phyloP scores from a whole-genome alignment of 1,284 basidiomycete genomes.

The Agaricales sp. region DNA sequence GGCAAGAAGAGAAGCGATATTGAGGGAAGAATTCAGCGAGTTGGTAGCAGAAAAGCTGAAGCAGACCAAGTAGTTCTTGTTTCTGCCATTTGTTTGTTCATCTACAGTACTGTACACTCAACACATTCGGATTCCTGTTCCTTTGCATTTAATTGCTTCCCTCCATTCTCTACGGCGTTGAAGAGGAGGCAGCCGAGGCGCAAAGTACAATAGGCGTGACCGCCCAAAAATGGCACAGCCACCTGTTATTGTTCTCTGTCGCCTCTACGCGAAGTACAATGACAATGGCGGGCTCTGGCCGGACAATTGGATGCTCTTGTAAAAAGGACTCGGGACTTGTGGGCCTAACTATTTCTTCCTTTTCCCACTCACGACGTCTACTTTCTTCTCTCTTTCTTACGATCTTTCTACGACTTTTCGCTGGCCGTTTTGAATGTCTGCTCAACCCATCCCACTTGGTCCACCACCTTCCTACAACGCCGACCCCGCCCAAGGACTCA shows the following conservation, averaged over 20 bases:
- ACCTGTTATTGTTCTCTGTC: not conserved
- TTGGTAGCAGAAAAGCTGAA: constrained; percentile 70
- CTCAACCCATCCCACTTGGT: not conserved
- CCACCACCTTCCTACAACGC: not conserved
- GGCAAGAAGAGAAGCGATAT: constrained; percentile 76
- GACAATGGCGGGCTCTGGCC: not conserved
- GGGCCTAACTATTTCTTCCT: not conserved
- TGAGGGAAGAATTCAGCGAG: constrained; percentile 74
- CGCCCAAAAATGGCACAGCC: not conserved
- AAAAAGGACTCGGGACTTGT: not conserved
- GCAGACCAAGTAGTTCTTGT: constrained; percentile 15
- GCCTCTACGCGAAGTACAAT: no score
- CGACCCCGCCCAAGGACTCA: constrained; percentile 25
- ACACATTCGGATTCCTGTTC: no score
- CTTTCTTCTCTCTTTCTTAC: not conserved
- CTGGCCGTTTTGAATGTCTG: constrained; percentile 1
- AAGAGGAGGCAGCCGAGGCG: no score
- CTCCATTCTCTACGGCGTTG: no score
- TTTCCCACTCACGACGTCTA: not conserved
- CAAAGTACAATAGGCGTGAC: not conserved
- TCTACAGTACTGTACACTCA: no score
- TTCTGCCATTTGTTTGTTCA: no score
- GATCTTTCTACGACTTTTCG: constrained; percentile 1
- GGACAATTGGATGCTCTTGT: not conserved
- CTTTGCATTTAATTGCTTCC: no score